Percentiles rank a stretch among this genome's conserved stretches.
phyloP scores from a whole-genome alignment of 176 grass and related monocot species.

The Carex littledalei region DNA sequence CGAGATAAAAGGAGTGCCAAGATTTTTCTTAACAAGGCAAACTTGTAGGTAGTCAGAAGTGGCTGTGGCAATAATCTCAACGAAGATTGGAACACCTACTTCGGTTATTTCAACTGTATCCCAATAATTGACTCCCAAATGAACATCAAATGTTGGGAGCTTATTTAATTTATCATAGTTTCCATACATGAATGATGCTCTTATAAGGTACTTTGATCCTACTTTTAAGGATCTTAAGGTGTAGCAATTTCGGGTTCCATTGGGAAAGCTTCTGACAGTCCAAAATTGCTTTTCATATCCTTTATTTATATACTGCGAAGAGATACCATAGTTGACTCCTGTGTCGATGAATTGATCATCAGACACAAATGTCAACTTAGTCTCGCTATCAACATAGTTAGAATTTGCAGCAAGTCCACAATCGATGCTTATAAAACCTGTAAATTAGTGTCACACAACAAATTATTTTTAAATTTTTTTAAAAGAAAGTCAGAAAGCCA shows the following conservation, averaged over 20 bases:
- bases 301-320: neutral
- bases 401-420: constrained; percentile 15
- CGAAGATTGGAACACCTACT: too few species aligned
- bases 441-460: neutral
- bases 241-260: constrained; percentile 42
- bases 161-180: constrained; percentile 40
- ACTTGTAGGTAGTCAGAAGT: constrained; percentile 41
- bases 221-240: constrained; percentile 28
- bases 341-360: constrained; percentile 30
- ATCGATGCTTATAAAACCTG: constrained; percentile 37
- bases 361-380: neutral
- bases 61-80: constrained; percentile 29
- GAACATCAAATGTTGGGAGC: constrained; percentile 37
- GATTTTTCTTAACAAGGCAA: constrained; percentile 36
- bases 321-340: constrained; percentile 11
- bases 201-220: constrained; percentile 44
- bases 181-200: constrained; percentile 38
- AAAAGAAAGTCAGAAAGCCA: neutral
- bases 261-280: constrained; percentile 30
- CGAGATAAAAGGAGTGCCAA: constrained; percentile 49
- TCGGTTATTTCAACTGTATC: constrained; percentile 17
- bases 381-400: neutral
- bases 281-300: constrained; percentile 22
- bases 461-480: neutral
- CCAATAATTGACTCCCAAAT: constrained; percentile 42